phyloP scores from a whole-genome alignment of 2,329 filamentous ascomycete species.

The Cercospora janseana region DNA sequence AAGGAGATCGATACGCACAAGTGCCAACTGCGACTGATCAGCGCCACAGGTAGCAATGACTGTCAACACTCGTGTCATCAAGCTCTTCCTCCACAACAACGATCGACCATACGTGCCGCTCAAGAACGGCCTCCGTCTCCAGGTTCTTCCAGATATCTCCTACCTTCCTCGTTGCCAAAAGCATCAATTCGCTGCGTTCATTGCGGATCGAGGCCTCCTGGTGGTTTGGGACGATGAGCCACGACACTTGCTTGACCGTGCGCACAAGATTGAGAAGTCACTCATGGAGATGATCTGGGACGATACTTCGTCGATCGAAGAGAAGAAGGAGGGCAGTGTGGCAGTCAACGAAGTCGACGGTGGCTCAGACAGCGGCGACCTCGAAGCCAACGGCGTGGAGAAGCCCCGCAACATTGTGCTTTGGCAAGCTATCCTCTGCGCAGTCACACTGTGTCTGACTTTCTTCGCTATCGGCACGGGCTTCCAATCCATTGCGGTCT shows the following conservation, averaged over 20 bases:
- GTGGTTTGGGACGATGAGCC: conserved; percentile 65
- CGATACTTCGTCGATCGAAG: conserved; percentile 41
- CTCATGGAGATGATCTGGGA: conserved; percentile 62
- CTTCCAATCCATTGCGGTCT: conserved; percentile 55
- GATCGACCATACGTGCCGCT: conserved; percentile 58
- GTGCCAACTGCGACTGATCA: background rate
- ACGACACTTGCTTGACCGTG: conserved; percentile 54
- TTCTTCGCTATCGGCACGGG: conserved; percentile 57
- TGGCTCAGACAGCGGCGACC: conserved; percentile 37
- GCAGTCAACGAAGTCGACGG: conserved; percentile 35
- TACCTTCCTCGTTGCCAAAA: conserved; percentile 60
- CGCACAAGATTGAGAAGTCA: conserved; percentile 52
- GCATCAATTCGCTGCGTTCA: conserved; percentile 65
- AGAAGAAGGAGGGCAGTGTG: conserved; percentile 44
- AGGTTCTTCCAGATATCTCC: conserved; percentile 59
- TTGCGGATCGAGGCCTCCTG: conserved; percentile 57
- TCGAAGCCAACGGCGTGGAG: conserved; percentile 41
- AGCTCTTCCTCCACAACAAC: conserved; percentile 56
- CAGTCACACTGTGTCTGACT: conserved; percentile 53
- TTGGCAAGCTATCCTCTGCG: conserved; percentile 56
- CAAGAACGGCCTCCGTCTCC: conserved; percentile 57
- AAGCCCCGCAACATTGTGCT: conserved; percentile 53
- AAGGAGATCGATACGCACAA: conserved; percentile 25
- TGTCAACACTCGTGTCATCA: conserved; percentile 63
- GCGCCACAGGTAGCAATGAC: conserved; percentile 63